Evolutionary conservation across 495 filamentous ascomycete species (phyloP).

Genomic region (Xylaria longipes): DNA sequence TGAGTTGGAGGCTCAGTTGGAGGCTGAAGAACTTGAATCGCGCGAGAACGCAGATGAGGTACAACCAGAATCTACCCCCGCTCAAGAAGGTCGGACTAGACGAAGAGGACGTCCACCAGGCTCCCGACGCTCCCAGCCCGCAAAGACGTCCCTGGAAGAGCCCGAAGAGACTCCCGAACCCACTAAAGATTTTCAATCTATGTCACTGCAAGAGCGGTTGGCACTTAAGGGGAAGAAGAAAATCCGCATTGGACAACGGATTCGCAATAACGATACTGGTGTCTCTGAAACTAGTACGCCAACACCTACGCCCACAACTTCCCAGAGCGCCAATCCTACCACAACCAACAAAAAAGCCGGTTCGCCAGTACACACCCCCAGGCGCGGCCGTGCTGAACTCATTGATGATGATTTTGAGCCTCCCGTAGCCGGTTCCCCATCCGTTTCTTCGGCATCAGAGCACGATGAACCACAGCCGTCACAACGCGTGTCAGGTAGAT

Average conservation of each 20-base stretch:
- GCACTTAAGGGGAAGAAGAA: conserved; percentile 52
- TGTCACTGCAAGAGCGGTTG: conserved; percentile 57
- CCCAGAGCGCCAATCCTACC: conserved; percentile 13
- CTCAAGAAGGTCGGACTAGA: neutral
- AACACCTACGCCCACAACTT: conserved; percentile 15
- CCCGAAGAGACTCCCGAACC: conserved; percentile 17
- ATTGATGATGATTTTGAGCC: conserved; percentile 47
- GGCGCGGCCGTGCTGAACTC: conserved; percentile 30
- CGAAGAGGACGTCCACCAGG: conserved; percentile 23
- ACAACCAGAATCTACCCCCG: conserved; percentile 16
- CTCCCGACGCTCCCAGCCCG: conserved; percentile 13
- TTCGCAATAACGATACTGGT: conserved; percentile 25
- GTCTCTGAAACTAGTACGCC: conserved; percentile 29
- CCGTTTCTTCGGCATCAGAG: conserved; percentile 32
- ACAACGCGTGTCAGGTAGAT: neutral
- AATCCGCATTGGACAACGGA: conserved; percentile 47
- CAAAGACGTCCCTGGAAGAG: conserved; percentile 11
- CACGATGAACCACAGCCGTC: conserved; percentile 11
- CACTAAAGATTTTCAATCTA: conserved; percentile 33
- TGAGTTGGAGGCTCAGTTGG: conserved; percentile 38
- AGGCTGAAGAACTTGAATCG: conserved; percentile 28
- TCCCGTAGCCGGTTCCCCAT: conserved; percentile 29
- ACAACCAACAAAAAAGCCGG: conserved; percentile 4
- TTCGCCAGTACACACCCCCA: conserved; percentile 27
- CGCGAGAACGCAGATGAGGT: conserved; percentile 19